Evolutionary conservation across 1,139 yeast species (phyloP), one percentile per base, ranked within the genome.

Genomic region (Tardiomyces digboiensis): DNA sequence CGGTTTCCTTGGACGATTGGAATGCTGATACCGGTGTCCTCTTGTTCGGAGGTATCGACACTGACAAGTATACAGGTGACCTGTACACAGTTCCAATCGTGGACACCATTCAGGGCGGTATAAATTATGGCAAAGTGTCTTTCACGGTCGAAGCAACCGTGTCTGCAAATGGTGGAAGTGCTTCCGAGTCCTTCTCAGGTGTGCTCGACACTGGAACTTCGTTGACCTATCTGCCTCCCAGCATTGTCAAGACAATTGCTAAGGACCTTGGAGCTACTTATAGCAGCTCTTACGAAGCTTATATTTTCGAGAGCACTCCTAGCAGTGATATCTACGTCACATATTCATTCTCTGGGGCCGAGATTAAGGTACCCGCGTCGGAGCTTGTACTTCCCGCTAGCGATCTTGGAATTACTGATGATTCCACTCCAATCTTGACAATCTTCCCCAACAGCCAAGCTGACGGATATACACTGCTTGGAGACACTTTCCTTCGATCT

Each of bases 401-500:
- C 33, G 66, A 67, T 49, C 59, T 74, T 50, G 19, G 8, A 3
- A 16, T 13, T 3, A 19, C 4, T 7, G 7, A 10, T 6, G 18
- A 19, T 8, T 6, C 4, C 12, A 33, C 19, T 3, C 6, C 18
- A 7, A 43, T 51, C 19, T 42, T 53, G 29, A 38, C 54, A n/a
- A 41, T 52, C 29, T 40, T 48, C 36, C 44, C 49, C 8, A 22
- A 22, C 38, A 19, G 40, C 13, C 41, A 47, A 41, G 29, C 47
- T 7, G 12, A 14, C 29, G 41, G 40, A 39, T 18, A 22, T 39
- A 50, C 50, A 41, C 66, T 76, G 12, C 59, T 85, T n/a, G 95
- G 95, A 40, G 94, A 84, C 60, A 75, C 80, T 36, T 78, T 85
- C 62, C 65, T 86, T 54, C 71, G 86, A 48, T 70, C 75, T 43